Evolutionary conservation across 441 rosid genomes (phyloP).

Genomic region (Theobroma grandiflorum): DNA sequence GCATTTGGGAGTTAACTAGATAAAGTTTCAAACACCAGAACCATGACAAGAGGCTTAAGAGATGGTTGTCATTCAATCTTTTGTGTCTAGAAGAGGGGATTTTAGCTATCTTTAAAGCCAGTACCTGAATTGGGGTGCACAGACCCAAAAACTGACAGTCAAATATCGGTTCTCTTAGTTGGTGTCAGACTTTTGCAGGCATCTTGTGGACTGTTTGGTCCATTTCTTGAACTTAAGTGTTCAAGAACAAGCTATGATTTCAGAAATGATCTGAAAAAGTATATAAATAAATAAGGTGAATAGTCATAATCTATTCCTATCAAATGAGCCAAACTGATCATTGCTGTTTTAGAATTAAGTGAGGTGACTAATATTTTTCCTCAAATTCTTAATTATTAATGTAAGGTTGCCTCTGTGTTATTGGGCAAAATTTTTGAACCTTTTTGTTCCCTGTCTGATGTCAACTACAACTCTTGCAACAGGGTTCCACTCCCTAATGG

Average conservation of each 20-base stretch:
- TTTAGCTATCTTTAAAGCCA: slow-evolving; percentile 13
- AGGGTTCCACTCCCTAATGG: slow-evolving; percentile 93
- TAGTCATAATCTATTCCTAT: slow-evolving; percentile 7
- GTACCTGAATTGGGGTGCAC: background rate
- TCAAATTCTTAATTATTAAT: slow-evolving; percentile 5
- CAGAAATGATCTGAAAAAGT: slow-evolving; percentile 4
- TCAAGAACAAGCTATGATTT: background rate
- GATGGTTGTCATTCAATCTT: background rate
- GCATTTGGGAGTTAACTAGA: background rate
- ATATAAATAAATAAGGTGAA: slow-evolving; percentile 12
- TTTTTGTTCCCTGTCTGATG: background rate
- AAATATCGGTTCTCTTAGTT: background rate
- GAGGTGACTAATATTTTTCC: background rate
- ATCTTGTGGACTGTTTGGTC: slow-evolving; percentile 9
- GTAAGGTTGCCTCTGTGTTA: slow-evolving; percentile 1
- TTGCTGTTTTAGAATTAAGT: background rate
- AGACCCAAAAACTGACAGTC: slow-evolving; percentile 8
- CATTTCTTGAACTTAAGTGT: slow-evolving; percentile 9
- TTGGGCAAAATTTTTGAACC: background rate
- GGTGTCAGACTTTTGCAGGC: slow-evolving; percentile 3
- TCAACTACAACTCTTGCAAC: slow-evolving; percentile 12
- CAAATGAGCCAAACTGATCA: background rate
- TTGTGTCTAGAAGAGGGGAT: background rate
- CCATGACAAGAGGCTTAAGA: background rate
- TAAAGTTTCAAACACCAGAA: background rate